Evolutionary conservation across 371 early-diverging fungal genomes (phyloP), one percentile per base, ranked within the genome.

Genomic region (Syncephalastrum racemosum): DNA sequence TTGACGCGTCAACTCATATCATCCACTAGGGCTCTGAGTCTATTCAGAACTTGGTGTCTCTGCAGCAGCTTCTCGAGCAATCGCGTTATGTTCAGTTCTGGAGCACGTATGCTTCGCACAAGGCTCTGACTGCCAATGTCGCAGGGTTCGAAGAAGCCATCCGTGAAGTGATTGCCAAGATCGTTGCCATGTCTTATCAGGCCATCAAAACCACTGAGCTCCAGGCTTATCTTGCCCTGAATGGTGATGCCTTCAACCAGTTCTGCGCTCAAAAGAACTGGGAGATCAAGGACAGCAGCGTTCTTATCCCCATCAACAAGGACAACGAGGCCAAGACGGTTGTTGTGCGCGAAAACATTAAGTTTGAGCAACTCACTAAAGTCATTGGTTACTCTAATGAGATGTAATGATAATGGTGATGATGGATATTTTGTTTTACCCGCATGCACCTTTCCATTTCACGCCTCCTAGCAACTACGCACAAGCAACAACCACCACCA

Each of bases 311-410:
- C 10, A 71, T 87, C 56, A 87, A 87, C 75, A 83, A 82, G 71
- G 91, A 87, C 61, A 95, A 90, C 64, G 84, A 89, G 67, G 88
- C 89, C 56, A 90, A 90, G 80, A 82, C 91, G 5, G 83, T 86
- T 1, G 88, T 93, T 39, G 87, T 93, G 58, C 86, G 85, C 68
- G 96, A 95, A 68, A 88, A 79, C 66, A 87, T 94, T 77, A 87
- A 86, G 66, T 94, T 94, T 74, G 93, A 90, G 63, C 89, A 84
- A 63, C 68, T 86, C 51, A 84, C 85, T 60, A 84, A 83, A 77
- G 80, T 86, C 22, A 82, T 84, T 69, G 84, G 84, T 53, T 80
- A 84, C 63, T 86, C 84, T 20, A 84, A 86, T 67, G 86, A 86
- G 65, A 71, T 79, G 75, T 79, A 73, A 31, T 31, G 52, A 39